Evolutionary conservation across 495 filamentous ascomycete genomes (phyloP), one percentile per base, ranked within the genome.

Genomic region (Aspergillus sclerotiicarbonarius): DNA sequence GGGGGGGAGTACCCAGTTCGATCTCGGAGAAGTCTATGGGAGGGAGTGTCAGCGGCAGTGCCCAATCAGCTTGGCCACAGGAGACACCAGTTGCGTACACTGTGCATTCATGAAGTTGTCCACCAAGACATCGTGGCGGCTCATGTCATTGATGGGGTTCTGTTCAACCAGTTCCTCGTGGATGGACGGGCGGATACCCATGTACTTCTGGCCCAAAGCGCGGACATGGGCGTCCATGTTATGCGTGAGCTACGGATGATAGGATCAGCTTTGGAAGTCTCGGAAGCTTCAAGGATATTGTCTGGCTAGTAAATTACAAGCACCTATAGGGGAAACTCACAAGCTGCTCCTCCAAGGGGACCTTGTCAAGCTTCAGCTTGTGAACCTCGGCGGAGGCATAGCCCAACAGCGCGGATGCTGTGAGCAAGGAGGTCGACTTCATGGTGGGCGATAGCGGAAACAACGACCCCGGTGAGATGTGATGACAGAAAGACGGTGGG

Each of bases 21-120:
- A 99, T 96, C 68, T 96, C 91, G 56, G 94, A 96, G 86, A 95
- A 99, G 79, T 99, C 92, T 97, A 67, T 58, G 72, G 51, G 77
- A 68, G 35, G 52, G 37, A 3, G 20, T 59, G 53, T 25, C 51
- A 54, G 37, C n/a, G 39, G 31, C 8, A 21, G 20, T 19, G 10
- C n/a, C n/a, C 16, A 19, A 21, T 30, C 12, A 6, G 54, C 6
- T 43, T 12, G 31, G 19, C 21, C 18, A 41, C 31, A 19, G 25
- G 39, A 73, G 48, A 29, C 48, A 63, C 16, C n/a, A 3, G 6
- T 16, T 16, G 9, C 90, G 64, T 87, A 96, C 93, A 99, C 76
- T 99, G 95, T 55, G 95, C 95, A 67, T 99, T 99, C 76, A 99
- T 78, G 79, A 97, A 99, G 82, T 99, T 99, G 70, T 86, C 89